Base-by-base conservation (phyloP, 2,329 filamentous ascomycete genomes). In the Phialemoniopsis sp. region DNA sequence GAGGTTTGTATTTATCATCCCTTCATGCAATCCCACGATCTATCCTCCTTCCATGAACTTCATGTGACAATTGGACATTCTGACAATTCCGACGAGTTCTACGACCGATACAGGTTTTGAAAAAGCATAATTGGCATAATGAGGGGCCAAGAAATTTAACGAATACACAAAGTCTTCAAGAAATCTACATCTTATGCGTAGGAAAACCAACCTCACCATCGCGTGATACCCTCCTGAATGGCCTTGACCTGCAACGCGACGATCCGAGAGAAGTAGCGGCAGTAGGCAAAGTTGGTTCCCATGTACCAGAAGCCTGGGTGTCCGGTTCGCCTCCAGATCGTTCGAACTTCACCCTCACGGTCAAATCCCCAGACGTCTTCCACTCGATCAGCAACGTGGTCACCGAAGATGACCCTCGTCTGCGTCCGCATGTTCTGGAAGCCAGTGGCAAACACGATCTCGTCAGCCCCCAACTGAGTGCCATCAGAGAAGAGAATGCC, bases 281-380 rank as follows among this genome's bases (percentile, higher is more conserved):
- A 81, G 37, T 83, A 57, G 0, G 78, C 78, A 29, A 85, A 53
- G 45, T 82, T 85, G 3, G 81, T 80, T 0, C 78, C 80, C 48
- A 81, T 78, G 45, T 77, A 78, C 80, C 79, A 85, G 46, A 84
- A 80, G 0, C 79, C 78, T 0, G 76, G 76, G 39, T 82, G 78
- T 0, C 80, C 79, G 19, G 70, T 81, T 17, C 65, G 65, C 40
- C 75, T 70, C 77, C 78, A 84, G 48, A 76, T 76, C 33, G 59
- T 70, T 6, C 73, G 65, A 46, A 76, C 59, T 60, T 85, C 73
- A 4, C 72, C 73, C 46, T 75, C 70, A 1, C 60, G 52, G 13
- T 82, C 76, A 35, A 82, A 64, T 0, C 78, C 80, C 77, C 80
- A 84, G 13, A 82, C 73, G 46, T 81, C 76, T 6, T 60, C 61